Evolutionary conservation across 2,329 filamentous ascomycete genomes (phyloP), one percentile per base, ranked within the genome.

Genomic region (Diaporthe velutina): DNA sequence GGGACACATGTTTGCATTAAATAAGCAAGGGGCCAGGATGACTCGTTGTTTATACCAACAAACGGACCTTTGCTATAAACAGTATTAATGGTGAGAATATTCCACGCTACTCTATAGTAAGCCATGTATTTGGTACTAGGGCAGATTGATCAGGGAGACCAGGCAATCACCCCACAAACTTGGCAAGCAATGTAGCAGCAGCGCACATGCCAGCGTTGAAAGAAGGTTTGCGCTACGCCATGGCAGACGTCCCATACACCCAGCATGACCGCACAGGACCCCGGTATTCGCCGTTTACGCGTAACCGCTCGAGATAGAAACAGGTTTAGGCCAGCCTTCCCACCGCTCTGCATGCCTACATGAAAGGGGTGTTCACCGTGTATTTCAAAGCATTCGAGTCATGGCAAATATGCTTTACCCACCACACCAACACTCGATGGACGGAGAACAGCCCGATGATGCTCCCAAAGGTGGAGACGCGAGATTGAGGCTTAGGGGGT

Each of bases 401-500:
- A 67, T 67, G 61, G 22, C 30, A 38, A 3, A 22, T 38, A 35
- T 38, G 17, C 13, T 19, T 67, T 67, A 67, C 30, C 61, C 64
- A 67, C 64, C 33, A 2, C 45, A 33, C 33, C 30, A 52, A 52
- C 30, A 67, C 15, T 45, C 64, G 45, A 52, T 52, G 30, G 10
- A 52, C 22, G 30, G 28, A 54, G 64, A 12, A 35, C 45, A 38
- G 45, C 3, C 30, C 22, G 45, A 25, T 67, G 45, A 52, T 67
- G 61, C 30, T 2, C 33, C 45, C 61, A 19, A 38, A 22, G 64
- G 64, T 52, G 64, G 64, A 40, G 33, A 40, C 19, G 64, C 45
- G 64, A 67, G 45, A 67, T 52, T 67, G 64, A 52, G 64, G 64
- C 64, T 67, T 67, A 52, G 64, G 64, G 64, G 64, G 7, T 25